Evolutionary conservation across 2,329 filamentous ascomycete genomes (phyloP).

Genomic region (Aaosphaeria pasadenensis): DNA sequence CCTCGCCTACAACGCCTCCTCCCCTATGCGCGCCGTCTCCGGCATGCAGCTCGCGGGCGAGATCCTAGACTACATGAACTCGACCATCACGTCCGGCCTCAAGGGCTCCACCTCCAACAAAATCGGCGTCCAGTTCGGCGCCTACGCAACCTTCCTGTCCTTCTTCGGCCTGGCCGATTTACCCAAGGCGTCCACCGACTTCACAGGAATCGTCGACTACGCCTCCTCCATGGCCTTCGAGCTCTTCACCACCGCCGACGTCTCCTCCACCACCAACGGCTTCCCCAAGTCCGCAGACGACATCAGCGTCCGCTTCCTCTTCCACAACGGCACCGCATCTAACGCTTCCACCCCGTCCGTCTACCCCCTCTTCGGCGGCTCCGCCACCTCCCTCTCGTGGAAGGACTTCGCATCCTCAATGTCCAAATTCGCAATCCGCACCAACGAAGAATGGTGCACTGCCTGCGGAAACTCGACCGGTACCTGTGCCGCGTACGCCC

Average conservation of each 20-base stretch:
- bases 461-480: conserved; percentile 72
- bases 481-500: conserved; percentile 54
- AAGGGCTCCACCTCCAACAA: conserved; percentile 35
- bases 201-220: conserved; percentile 79
- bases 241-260: conserved; percentile 52
- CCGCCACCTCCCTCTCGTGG: conserved; percentile 61
- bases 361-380: conserved; percentile 62
- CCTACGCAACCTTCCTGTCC: conserved; percentile 59
- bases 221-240: conserved; percentile 81
- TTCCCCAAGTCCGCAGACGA: conserved; percentile 47
- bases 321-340: conserved; percentile 59
- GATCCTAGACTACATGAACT: conserved; percentile 44
- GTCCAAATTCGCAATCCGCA: conserved; percentile 63
- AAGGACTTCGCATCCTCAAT: conserved; percentile 63
- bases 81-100: conserved; percentile 34
- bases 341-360: conserved; percentile 44
- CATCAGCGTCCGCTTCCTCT: conserved; percentile 59
- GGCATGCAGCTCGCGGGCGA: conserved; percentile 50
- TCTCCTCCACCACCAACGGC: conserved; percentile 17
- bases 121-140: conserved; percentile 57
- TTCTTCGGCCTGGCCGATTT: conserved; percentile 61
- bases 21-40: conserved; percentile 44
- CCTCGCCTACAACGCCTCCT: conserved; percentile 71
- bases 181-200: conserved; percentile 53
- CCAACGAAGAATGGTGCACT: conserved; percentile 67